phyloP scores from a whole-genome alignment of 257 asterid species.

The Asclepias syriaca region DNA sequence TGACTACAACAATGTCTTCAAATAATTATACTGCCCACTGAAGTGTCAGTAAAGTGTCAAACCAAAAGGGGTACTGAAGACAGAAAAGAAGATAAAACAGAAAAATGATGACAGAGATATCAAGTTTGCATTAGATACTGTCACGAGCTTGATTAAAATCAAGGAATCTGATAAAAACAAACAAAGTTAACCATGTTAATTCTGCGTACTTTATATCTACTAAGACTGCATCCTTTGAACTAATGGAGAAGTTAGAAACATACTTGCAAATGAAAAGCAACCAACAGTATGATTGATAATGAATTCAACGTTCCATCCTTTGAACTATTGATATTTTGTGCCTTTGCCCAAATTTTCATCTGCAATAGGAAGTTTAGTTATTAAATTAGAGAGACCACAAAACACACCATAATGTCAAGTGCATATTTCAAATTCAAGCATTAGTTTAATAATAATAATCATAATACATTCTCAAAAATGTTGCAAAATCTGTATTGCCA shows the following conservation, averaged over 20 bases:
- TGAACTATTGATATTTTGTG: conserved; percentile 75
- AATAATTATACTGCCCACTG: background rate
- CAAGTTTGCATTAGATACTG: too few relatives aligned
- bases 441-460: background rate
- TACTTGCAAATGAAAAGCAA: conserved; percentile 95
- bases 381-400: background rate
- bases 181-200: background rate
- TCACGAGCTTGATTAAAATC: background rate
- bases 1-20: background rate
- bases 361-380: conserved; percentile 25
- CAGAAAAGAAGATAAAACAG: background rate
- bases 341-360: conserved; percentile 93
- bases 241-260: conserved; percentile 3
- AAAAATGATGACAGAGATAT: background rate
- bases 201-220: background rate
- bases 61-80: background rate
- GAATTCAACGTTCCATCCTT: conserved; percentile 82
- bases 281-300: conserved; percentile 73
- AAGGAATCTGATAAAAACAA: background rate
- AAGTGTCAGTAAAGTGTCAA: background rate
- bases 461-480: conserved; percentile 1
- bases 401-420: background rate
- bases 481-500: background rate
- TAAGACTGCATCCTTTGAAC: background rate
- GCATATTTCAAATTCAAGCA: background rate